Evolutionary conservation across 2,329 filamentous ascomycete genomes (phyloP), one percentile per base, ranked within the genome.

Genomic region (Achaetomium macrosporum): DNA sequence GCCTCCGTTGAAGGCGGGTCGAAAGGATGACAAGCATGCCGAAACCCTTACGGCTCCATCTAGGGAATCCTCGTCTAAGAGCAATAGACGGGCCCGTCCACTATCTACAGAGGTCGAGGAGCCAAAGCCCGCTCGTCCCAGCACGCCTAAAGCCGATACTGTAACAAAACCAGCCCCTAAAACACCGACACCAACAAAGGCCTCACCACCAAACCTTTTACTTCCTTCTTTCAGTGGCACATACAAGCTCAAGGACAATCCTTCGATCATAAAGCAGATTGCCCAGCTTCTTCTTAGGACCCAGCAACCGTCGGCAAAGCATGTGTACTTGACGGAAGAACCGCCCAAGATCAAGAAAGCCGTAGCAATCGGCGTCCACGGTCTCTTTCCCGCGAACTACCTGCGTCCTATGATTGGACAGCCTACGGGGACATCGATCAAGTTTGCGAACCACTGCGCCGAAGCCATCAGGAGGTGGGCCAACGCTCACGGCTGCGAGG

Each of bases 401-500:
- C 77, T 99, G 35, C 85, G 93, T n/a, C 87, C 86, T 17, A 87
- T 99, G 61, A 85, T 97, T 15, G 93, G 93, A 0, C 92, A 96
- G 62, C 93, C 93, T 0, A 99, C 91, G 0, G 93, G 93, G 6
- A 99, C 93, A 1, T 97, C 92, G 0, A 83, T 97, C 52, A 85
- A 90, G 39, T 99, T 99, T 65, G 90, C 91, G 10, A 92, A 88
- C 58, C 85, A 92, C 64, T 88, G 87, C 16, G 90, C 90, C 6
- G 83, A 88, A 37, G 86, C 89, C 1, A 92, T 99, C 61, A 81
- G 85, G 53, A 79, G 85, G 55, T 99, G 91, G 89, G 82, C 89
- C 0, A 82, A 89, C 49, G 75, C 75, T 12, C 82, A 89, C 59
- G 85, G 87, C 1, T 90, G 85, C 55, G 72, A 77, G 2, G 87